Evolutionary conservation across 2,329 filamentous ascomycete species (phyloP), one percentile per base, ranked within the genome.

Genomic region (Talaromyces sp.): DNA sequence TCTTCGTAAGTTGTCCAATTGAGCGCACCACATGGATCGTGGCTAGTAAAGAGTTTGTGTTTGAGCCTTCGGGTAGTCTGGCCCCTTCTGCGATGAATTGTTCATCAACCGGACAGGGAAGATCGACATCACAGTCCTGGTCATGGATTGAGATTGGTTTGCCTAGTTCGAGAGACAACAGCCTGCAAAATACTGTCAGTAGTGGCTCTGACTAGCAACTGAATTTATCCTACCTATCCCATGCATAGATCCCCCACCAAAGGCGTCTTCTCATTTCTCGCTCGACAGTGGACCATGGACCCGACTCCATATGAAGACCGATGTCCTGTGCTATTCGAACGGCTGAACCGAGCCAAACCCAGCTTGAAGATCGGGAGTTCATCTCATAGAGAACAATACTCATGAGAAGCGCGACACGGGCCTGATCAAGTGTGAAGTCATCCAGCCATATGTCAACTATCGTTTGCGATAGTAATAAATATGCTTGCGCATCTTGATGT

Each of bases 171-270:
- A 96, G 82, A 0, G 92, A 89, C 59, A 96, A 81, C 31, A 91
- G 85, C 68, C 87, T 89, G 71, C 45, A 41, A 47, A 35, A 59
- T n/a, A 22, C 4, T 6, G 19, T 56, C 33, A 56, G 52, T 56
- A 10, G 22, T 3, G 27, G 7, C 27, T 31, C 27, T 31, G 27
- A 8, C 4, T 31, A 6, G 27, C 27, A 31, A 31, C 7, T 31
- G 27, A 31, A 31, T 31, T 1, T 31, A 31, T 31, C 27, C 6
- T 74, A 89, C 87, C 93, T 87, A 79, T 99, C 95, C 80, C 93
- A 88, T 52, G 92, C 87, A 78, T 98, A 98, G 64, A 97, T 87
- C 15, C 91, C 88, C 93, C 95, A 99, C 94, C 94, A 99, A 2
- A 95, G 87, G 63, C 93, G 85, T 67, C 91, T 87, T 63, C 93